Evolutionary conservation across 202 grass and related monocot species (phyloP).

Genomic region (Musa balbisiana): DNA sequence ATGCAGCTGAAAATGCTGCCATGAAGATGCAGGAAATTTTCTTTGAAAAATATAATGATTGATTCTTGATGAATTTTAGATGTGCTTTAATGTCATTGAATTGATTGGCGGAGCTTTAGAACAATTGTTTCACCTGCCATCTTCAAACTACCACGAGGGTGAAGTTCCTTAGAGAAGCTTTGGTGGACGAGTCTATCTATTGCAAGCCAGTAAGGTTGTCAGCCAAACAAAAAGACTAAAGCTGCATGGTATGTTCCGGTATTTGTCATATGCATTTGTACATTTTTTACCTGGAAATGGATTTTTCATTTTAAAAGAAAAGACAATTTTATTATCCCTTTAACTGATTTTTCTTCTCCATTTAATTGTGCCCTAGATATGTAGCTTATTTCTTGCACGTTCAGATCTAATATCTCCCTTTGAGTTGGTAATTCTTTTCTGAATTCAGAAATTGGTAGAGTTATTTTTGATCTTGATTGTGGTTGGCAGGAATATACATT

Average conservation of each 20-base stretch:
- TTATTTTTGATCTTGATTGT: too few relatives aligned
- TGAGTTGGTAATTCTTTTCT: too few relatives aligned
- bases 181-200: neutral
- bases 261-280: neutral
- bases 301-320: neutral
- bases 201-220: neutral
- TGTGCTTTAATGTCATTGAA: neutral
- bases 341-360: neutral
- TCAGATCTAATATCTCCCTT: too few relatives aligned
- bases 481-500: too few relatives aligned
- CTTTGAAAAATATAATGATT: neutral
- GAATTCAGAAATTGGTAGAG: too few relatives aligned
- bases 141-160: too few relatives aligned
- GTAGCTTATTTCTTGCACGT: neutral
- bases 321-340: neutral
- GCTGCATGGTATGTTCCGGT: neutral
- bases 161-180: neutral
- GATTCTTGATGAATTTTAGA: neutral
- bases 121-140: too few relatives aligned
- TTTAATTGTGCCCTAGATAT: neutral
- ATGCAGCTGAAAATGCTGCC: conserved; percentile 14
- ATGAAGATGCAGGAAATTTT: conserved; percentile 3
- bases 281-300: neutral
- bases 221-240: neutral
- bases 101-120: too few relatives aligned